phyloP scores from a whole-genome alignment of 768 basidiomycete genomes.

The Suillus tomentosus region DNA sequence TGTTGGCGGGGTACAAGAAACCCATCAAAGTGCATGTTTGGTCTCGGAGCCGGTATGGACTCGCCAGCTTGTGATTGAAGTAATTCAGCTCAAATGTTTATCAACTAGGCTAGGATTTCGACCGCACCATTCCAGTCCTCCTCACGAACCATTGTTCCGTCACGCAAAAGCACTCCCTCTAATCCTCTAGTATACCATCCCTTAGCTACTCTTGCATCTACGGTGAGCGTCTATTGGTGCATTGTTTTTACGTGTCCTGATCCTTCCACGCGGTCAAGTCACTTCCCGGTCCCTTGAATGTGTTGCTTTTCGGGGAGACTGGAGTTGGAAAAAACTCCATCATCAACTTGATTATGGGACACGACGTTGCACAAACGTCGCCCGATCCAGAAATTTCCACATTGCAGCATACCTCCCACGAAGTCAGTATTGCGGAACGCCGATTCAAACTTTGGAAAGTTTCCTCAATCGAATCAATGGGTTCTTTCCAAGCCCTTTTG shows the following conservation, averaged over 20 bases:
- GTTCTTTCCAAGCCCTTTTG: constrained; percentile 16
- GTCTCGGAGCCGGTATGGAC: background rate
- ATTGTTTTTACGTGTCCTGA: background rate
- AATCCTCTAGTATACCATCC: accelerated
- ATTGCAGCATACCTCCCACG: background rate
- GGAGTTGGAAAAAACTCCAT: background rate
- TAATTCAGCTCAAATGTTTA: background rate
- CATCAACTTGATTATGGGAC: background rate
- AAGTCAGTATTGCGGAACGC: background rate
- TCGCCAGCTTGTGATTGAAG: background rate
- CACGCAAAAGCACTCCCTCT: background rate
- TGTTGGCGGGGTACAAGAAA: background rate
- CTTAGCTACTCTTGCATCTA: too few relatives aligned
- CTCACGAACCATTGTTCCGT: background rate
- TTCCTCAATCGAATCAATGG: constrained; percentile 17
- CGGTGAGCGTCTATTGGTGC: background rate
- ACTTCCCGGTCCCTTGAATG: background rate
- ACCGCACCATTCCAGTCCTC: background rate
- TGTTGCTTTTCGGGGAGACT: constrained; percentile 6
- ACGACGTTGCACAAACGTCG: background rate
- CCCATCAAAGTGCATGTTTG: background rate
- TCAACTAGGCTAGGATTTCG: background rate
- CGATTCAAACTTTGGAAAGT: background rate
- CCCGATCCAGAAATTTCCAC: background rate
- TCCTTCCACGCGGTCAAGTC: background rate